Evolutionary conservation across 768 basidiomycete genomes (phyloP), one percentile per base, ranked within the genome.

Genomic region (Lactarius hengduanensis): DNA sequence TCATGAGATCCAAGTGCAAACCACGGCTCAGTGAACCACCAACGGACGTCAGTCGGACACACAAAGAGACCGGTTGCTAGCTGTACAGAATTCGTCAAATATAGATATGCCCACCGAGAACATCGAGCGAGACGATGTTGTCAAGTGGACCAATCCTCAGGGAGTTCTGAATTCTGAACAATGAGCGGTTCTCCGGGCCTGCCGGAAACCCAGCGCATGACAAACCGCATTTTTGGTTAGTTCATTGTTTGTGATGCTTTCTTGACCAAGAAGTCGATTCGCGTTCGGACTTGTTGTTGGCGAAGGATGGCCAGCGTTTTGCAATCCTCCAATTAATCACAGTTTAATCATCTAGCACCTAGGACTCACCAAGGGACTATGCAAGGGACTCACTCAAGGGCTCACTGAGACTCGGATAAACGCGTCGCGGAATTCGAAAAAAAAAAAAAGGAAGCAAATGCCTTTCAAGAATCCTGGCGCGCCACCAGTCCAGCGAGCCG

Each of bases 401-500:
- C 28, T 59, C 13, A 40, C 13, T 34, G 56, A 10, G 22, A 28
- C 20, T 43, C 53, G 36, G 66, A 59, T 59, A 50, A 40, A 58
- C 50, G 41, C 43, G 57, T 50, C 66, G 62, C 66, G 61, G 61
- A 50, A 53, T 55, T 55, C 66, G 45, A 67, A 63, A 66, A 67
- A 43, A 67, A 63, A 66, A 67, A 45, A 66, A 43, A 36, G 66
- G 61, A 32, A 43, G 66, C 50, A 67, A 66, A 66, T 54, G 57
- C 15, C 20, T 30, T 50, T 59, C 32, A 22, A 64, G 36, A n/a
- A 41, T 41, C 26, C 16, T 58, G 41, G 47, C 47, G 20, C 56
- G 50, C 66, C 60, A 61, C 64, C 59, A 43, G 18, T 50, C 55
- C 34, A 47, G 9, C 36, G 38, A 63, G 34, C 41, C 62, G 32